Percentiles rank a stretch among this genome's conserved stretches.
phyloP scores from a whole-genome alignment of 306 rosid genomes.

The Prunus campanulata region DNA sequence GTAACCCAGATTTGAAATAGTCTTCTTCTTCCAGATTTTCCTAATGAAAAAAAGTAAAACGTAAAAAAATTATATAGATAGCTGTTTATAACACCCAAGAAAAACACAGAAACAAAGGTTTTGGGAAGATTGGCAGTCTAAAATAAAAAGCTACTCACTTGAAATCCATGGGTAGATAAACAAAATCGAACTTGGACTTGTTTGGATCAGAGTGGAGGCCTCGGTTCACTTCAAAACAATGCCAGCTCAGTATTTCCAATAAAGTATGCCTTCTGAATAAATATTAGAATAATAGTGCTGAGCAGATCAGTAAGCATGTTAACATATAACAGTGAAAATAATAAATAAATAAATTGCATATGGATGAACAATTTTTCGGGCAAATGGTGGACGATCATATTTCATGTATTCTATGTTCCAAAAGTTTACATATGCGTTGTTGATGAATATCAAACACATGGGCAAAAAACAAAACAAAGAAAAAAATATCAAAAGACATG shows the following conservation, averaged over 20 bases:
- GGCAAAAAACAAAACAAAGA: too few species aligned
- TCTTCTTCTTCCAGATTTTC: slow-evolving; percentile 22
- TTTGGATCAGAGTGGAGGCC: not conserved
- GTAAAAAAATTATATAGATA: not conserved
- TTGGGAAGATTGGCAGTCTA: not conserved
- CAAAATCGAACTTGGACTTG: slow-evolving; percentile 39
- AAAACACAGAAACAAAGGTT: not conserved
- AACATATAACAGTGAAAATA: too few species aligned
- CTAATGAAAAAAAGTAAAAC: not conserved
- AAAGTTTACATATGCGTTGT: too few species aligned
- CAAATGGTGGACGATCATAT: too few species aligned
- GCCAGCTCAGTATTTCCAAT: slow-evolving; percentile 18
- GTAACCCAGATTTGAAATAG: slow-evolving; percentile 50
- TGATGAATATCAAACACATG: not conserved
- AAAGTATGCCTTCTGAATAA: slow-evolving; percentile 16
- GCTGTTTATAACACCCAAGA: too few species aligned
- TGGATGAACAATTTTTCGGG: too few species aligned
- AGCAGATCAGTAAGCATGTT: too few species aligned
- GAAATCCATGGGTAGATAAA: slow-evolving; percentile 63
- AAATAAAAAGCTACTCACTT: not conserved
- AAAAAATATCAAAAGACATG: not conserved
- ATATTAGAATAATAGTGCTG: not conserved
- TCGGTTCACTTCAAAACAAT: slow-evolving; percentile 28
- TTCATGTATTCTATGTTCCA: too few species aligned
- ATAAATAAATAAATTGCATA: too few species aligned